A percentile compares a stretch with the other conserved stretches of the same genome.
These are phyloP conservation scores for Cyclostephanos invisitatus DNA, from an alignment of 108 stramenopile species.

Conservation along the genomic window DNA sequence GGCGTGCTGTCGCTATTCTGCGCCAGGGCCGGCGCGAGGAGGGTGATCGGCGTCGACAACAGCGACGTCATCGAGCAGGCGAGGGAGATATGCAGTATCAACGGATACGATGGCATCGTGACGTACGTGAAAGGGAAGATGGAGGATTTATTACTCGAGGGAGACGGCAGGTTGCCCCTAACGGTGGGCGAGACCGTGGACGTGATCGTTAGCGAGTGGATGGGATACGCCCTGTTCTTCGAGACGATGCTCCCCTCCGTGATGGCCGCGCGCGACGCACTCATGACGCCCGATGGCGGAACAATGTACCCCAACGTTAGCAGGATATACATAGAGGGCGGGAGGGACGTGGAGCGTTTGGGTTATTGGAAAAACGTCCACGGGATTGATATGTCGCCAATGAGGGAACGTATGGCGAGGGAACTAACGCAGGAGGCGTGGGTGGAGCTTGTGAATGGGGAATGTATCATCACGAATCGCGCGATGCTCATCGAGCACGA, in stretches of 20 bases:
- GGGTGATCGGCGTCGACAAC: slow-evolving; percentile 81
- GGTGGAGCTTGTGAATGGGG: slow-evolving; percentile 73
- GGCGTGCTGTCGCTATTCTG: slow-evolving; percentile 76
- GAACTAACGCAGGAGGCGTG: slow-evolving; percentile 61
- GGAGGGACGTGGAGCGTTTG: slow-evolving; percentile 35
- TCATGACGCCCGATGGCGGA: slow-evolving; percentile 48
- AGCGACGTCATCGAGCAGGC: slow-evolving; percentile 69
- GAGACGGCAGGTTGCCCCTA: slow-evolving; percentile 37
- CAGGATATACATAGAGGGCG: slow-evolving; percentile 53
- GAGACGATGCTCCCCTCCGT: slow-evolving; percentile 90
- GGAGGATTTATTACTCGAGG: slow-evolving; percentile 67
- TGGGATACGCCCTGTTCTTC: slow-evolving; percentile 92
- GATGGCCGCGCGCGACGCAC: slow-evolving; percentile 67
- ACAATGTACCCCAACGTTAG: slow-evolving; percentile 59
- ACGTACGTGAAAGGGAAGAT: slow-evolving; percentile 62
- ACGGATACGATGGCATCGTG: slow-evolving; percentile 62
- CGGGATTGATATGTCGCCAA: slow-evolving; percentile 80
- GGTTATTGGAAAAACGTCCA: slow-evolving; percentile 81
- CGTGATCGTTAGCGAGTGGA: slow-evolving; percentile 91
- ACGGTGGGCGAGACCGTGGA: slow-evolving; percentile 62
- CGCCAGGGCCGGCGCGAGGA: slow-evolving; percentile 83
- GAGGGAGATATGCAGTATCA: slow-evolving; percentile 58
- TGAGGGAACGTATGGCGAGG: slow-evolving; percentile 68
- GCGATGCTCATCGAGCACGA: slow-evolving; percentile 60
- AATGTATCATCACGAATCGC: slow-evolving; percentile 56